Evolutionary conservation across 1,284 basidiomycete species (phyloP), one percentile per base, ranked within the genome.

Genomic region (Sphaerobolus stellatus): DNA sequence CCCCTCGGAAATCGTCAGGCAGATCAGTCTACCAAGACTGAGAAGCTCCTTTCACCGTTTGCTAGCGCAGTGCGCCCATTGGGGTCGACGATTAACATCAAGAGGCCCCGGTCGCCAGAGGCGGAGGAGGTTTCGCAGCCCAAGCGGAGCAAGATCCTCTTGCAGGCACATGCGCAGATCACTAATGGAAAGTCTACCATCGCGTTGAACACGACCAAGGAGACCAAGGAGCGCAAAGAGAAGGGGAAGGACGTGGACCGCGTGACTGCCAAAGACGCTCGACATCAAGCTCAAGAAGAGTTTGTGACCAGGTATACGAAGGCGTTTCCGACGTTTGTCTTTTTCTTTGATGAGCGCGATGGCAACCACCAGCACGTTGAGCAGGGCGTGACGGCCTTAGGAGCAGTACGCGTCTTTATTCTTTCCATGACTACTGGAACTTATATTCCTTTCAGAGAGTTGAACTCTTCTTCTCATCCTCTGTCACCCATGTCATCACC

Each of bases 401-500:
- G 89, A 62, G 90, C 84, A 54, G 94, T 98, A 70, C 68, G 92
- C 82, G 30, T 33, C 8, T 38, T 51, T 45, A 53, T 20, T 52
- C 13, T 48, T 55, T 46, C 31, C 45, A 45, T 49, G 40, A 57
- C 36, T 5, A 44, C 52, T 58, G 27, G 48, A 20, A 3, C 34
- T 58, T 52, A 47, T 45, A 20, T 30, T n/a, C n/a, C n/a, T n/a
- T n/a, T 54, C 49, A 94, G 91, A 76, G 75, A 44, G 79, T 93
- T 58, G 90, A 94, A 58, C 83, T 88, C 61, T 95, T 95, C 78
- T 94, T 95, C 71, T 91, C 88, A 20, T 86, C 80, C 53, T 80
- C 85, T 45, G 83, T 94, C 41, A 93, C 92, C 0, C 94, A 98
- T 71, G 79, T 97, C 60, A 86, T 98, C 65, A 90, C 88, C 62